Evolutionary conservation across 75 land plant genomes (phyloP).

Genomic region (Gnetum montanum): DNA sequence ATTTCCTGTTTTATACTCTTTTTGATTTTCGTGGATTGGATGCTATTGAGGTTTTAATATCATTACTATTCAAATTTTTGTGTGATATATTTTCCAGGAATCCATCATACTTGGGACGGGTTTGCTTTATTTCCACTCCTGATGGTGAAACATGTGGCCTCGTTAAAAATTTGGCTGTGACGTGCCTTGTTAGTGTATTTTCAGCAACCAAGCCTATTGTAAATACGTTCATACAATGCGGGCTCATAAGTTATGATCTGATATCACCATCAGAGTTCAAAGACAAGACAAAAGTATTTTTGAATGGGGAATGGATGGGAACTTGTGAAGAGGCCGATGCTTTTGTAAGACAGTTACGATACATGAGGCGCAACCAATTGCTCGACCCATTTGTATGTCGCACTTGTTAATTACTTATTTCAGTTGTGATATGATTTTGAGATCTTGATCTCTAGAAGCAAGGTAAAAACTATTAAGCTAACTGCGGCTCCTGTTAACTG

Average conservation of each 20-base stretch:
- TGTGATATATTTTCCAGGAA: conserved; percentile 74
- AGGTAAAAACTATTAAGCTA: too few relatives aligned
- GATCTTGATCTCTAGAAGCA: too few relatives aligned
- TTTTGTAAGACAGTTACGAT: conserved; percentile 31
- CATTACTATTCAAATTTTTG: too few relatives aligned
- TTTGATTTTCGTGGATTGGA: too few relatives aligned
- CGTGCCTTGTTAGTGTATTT: conserved; percentile 50
- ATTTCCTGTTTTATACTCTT: too few relatives aligned
- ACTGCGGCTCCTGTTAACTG: too few relatives aligned
- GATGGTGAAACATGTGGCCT: conserved; percentile 97
- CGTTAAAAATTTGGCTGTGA: conserved; percentile 74
- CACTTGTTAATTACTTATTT: neutral
- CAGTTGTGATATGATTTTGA: too few relatives aligned
- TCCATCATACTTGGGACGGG: conserved; percentile 72
- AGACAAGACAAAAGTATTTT: conserved; percentile 43
- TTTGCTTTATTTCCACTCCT: conserved; percentile 83
- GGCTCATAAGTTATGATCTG: conserved; percentile 39
- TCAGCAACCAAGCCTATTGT: conserved; percentile 22
- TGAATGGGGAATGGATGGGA: conserved; percentile 87
- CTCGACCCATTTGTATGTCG: conserved; percentile 33
- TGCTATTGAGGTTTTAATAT: too few relatives aligned
- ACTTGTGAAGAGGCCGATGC: conserved; percentile 30
- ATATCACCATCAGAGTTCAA: conserved; percentile 13
- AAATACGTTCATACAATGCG: conserved; percentile 27
- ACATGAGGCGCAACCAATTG: conserved; percentile 32